A percentile compares a stretch with the other conserved stretches of the same genome.
Evolutionary conservation across 1,284 basidiomycete genomes (phyloP).

Genomic region (Puccinia polysora): DNA sequence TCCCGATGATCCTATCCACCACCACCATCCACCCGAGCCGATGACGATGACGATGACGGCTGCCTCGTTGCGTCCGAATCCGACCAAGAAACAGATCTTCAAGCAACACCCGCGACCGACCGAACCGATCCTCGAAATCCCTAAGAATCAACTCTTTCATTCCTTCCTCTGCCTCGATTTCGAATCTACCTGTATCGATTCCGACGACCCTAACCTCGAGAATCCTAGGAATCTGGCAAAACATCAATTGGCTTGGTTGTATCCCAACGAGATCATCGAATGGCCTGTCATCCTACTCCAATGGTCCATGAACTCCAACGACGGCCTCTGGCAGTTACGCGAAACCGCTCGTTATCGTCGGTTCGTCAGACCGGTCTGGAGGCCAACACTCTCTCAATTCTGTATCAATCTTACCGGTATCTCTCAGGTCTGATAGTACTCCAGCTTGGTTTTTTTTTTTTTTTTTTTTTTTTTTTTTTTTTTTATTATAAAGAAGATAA

Average conservation of each 20-base stretch:
- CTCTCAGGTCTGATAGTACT: slow-evolving; percentile 64
- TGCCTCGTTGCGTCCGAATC: no score
- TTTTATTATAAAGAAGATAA: no score
- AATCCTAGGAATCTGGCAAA: slow-evolving; percentile 14
- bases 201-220: slow-evolving; percentile 22
- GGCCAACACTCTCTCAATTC: slow-evolving; percentile 72
- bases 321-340: slow-evolving; percentile 56
- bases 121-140: no score
- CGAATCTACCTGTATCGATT: slow-evolving; percentile 39
- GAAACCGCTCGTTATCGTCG: slow-evolving; percentile 74
- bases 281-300: slow-evolving; percentile 38
- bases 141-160: slow-evolving; percentile 10
- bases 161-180: slow-evolving; percentile 41
- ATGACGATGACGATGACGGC: no score
- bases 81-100: no score
- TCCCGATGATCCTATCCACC: no score
- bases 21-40: no score
- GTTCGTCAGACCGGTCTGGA: slow-evolving; percentile 82
- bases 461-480: no score
- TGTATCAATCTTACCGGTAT: slow-evolving; percentile 86
- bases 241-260: slow-evolving; percentile 31
- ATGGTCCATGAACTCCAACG: slow-evolving; percentile 44
- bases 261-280: slow-evolving; percentile 42
- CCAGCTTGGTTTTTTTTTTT: no score
- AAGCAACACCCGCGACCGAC: no score